A percentile compares a stretch with the other conserved stretches of the same genome.
phyloP scores from a whole-genome alignment of 495 filamentous ascomycete species.

The Xylaria flabelliformis region DNA sequence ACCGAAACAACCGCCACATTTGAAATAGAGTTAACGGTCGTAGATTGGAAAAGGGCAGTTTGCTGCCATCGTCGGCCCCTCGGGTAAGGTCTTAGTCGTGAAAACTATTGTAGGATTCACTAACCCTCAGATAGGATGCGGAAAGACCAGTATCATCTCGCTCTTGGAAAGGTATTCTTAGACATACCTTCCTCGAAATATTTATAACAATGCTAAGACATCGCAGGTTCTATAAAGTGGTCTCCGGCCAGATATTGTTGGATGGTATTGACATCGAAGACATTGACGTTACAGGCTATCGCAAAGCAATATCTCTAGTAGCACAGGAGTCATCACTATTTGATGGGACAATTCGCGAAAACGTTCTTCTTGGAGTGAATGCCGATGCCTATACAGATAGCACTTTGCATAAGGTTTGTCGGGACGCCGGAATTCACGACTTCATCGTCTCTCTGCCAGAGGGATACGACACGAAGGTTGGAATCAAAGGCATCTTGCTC shows the following conservation, averaged over 20 bases:
- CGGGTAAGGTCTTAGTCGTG: conserved; percentile 38
- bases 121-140: conserved; percentile 63
- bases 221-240: conserved; percentile 61
- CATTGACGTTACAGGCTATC: conserved; percentile 60
- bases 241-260: conserved; percentile 55
- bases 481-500: conserved; percentile 68
- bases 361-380: conserved; percentile 61
- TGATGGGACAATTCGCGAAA: conserved; percentile 66
- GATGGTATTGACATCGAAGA: conserved; percentile 55
- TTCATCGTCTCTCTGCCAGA: conserved; percentile 63
- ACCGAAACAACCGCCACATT: background rate
- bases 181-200: background rate
- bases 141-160: conserved; percentile 74
- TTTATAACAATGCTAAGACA: conserved; percentile 17
- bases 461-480: conserved; percentile 67
- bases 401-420: conserved; percentile 55
- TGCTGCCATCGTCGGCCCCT: conserved; percentile 68
- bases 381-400: conserved; percentile 50
- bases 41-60: conserved; percentile 69
- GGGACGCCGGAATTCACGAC: conserved; percentile 64
- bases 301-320: conserved; percentile 61
- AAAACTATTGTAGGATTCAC: background rate
- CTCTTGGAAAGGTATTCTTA: conserved; percentile 60
- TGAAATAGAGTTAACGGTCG: conserved; percentile 6
- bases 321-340: conserved; percentile 66